Evolutionary conservation across 2,329 filamentous ascomycete genomes (phyloP), one percentile per base, ranked within the genome.

Genomic region (Drechslerella dactyloides): DNA sequence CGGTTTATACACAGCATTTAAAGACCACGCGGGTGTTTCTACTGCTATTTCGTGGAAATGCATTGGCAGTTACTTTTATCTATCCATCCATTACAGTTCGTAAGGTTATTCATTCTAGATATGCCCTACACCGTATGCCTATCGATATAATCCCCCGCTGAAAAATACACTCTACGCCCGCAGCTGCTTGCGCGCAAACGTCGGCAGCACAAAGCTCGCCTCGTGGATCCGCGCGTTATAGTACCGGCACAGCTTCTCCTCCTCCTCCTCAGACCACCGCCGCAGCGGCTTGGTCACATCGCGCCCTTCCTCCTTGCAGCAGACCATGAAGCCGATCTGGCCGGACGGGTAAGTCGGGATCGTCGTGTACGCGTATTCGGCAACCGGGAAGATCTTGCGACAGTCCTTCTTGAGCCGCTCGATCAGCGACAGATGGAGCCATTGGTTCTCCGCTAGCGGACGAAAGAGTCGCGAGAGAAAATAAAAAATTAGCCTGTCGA

Each of bases 301-400:
- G 81, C 88, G 87, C 79, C 82, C 87, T 80, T 87, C 84, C 80
- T 97, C 93, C 87, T 99, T 97, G 89, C 86, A 90, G 88, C 94
- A 97, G 80, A 99, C 91, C 93, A 99, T 97, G 89, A 99, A 99
- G 80, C 94, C 94, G 79, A 99, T 99, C 85, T 99, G 94, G 80
- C 94, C 94, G 65, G 91, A 96, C 76, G 94, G 94, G 85, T 99
- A 99, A 80, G 94, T 99, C 70, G 94, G 94, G 82, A 99, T 99
- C 78, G 93, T 97, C 79, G 93, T 97, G 87, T 97, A 99, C 78
- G 90, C 94, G 84, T 97, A 99, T 84, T 99, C 94, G 81, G 90
- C 94, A 74, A 91, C 90, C 75, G 94, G 93, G 89, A 99, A 99
- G 81, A 99, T 90, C 82, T 94, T 89, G 81, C 89, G 89, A 89